Base-by-base conservation (phyloP, 2,329 filamentous ascomycete genomes). In the Fonsecaea multimorphosa region DNA sequence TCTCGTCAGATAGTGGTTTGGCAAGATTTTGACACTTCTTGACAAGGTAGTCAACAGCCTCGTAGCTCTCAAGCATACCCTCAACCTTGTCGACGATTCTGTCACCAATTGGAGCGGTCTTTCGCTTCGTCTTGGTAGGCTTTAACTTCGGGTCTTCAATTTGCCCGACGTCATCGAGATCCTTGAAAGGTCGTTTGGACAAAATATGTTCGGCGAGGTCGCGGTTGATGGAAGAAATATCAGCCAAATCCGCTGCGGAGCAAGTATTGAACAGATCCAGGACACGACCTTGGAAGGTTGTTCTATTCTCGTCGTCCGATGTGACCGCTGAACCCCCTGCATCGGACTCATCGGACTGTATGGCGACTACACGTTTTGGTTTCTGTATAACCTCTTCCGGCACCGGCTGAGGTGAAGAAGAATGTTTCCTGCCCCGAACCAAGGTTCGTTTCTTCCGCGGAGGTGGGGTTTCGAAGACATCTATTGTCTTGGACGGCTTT, bases 231-330 rank as follows among this genome's bases (percentile, higher is more conserved):
- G 88, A 89, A 0, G 92, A 92, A 67, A 97, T 89, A 71, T 96
- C 93, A 1, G 90, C 87, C 49, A 99, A 85, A 64, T 94, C 91
- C 38, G 89, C 85, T 9, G 87, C 80, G 4, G 87, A 87, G 75
- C 91, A 95, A 0, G 84, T 87, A 74, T 98, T 98, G 77, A 99
- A 88, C 73, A 93, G 96, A 7, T 88, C 84, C 31, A 98, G 81
- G 6, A 97, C 86, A 62, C 84, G 84, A 3, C 73, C 74, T 32
- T 87, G 82, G 46, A 86, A 75, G 4, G 63, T 61, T 9, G 38
- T 51, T n/a, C 61, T 56, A 27, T 11, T 75, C 16, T 78, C 76
- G 58, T 80, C 78, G 29, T 81, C 79, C 51, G 80, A 79, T 3
- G 73, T 67, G 22, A 76, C 75, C 24, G 77, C 78, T 29, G 75